Percentiles rank a stretch among this genome's conserved stretches.
Conservation (phyloP, 116 monocot species). For the Zostera marina region DNA sequence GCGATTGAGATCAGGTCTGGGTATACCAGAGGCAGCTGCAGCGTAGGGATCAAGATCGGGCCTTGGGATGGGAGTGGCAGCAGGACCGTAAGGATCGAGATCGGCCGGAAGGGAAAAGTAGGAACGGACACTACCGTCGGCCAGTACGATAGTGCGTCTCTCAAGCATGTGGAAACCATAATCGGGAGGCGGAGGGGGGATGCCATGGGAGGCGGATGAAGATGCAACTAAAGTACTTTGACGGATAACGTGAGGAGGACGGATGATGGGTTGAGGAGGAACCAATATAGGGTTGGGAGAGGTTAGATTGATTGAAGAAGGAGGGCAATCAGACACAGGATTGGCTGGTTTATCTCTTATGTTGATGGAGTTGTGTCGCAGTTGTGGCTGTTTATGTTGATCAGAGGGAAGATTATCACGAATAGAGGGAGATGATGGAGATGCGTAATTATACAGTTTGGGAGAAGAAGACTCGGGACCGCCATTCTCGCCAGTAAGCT, state of each 20-base stretch:
- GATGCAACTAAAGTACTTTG: neutral
- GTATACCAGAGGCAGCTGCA: neutral
- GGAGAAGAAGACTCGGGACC: neutral
- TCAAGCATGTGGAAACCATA: constrained; percentile 97
- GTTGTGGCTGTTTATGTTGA: neutral
- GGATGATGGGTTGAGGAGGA: neutral
- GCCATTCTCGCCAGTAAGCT: neutral
- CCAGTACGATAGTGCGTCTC: constrained; percentile 78
- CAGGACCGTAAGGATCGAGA: constrained; percentile 3
- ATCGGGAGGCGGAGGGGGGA: constrained; percentile 20
- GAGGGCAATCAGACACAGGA: neutral
- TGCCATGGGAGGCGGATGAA: neutral
- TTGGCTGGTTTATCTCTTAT: neutral
- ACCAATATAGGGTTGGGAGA: neutral
- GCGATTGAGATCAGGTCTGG: neutral
- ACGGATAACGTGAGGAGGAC: neutral
- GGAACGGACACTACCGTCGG: constrained; percentile 77
- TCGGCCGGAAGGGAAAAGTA: constrained; percentile 91
- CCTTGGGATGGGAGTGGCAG: constrained; percentile 1
- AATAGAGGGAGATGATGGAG: neutral
- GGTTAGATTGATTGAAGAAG: neutral
- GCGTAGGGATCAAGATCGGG: constrained; percentile 1
- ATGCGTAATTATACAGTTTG: neutral
- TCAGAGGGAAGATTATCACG: neutral
- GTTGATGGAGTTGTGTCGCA: neutral